A percentile compares a stretch with the other conserved stretches of the same genome.
phyloP scores from a whole-genome alignment of 805 yeast species.

The Jamesozyma rosinii region DNA sequence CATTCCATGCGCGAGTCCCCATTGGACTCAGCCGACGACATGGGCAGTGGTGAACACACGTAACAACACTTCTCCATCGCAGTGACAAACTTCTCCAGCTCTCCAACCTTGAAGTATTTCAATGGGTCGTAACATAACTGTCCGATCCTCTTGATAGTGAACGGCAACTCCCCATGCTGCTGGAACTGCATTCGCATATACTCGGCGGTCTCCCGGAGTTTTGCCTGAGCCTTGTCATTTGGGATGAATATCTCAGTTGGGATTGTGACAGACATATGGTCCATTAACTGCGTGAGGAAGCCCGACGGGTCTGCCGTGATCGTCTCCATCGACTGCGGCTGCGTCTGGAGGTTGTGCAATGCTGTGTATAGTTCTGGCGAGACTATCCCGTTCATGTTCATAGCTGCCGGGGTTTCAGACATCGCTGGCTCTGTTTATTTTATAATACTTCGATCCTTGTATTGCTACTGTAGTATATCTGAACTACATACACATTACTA shows the following conservation, averaged over 20 bases:
- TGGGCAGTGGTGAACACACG: slow-evolving; percentile 14
- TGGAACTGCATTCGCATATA: neutral
- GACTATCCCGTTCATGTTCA: slow-evolving; percentile 22
- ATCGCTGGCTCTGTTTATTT: neutral
- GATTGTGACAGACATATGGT: slow-evolving; percentile 4
- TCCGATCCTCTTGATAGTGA: slow-evolving; percentile 40
- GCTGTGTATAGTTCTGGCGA: slow-evolving; percentile 12
- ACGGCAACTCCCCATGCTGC: slow-evolving; percentile 31
- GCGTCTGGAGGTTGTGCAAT: neutral
- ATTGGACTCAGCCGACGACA: neutral
- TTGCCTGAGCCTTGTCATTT: neutral
- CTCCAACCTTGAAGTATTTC: slow-evolving; percentile 30
- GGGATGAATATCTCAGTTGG: slow-evolving; percentile 4
- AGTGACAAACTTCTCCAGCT: slow-evolving; percentile 36
- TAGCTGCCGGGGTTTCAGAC: neutral
- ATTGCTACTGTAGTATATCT: too few relatives aligned
- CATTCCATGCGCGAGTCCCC: neutral
- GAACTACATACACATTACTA: too few relatives aligned
- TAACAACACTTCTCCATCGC: slow-evolving; percentile 32
- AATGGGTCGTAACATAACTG: slow-evolving; percentile 41
- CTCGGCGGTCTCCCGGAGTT: neutral
- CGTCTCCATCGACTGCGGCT: neutral
- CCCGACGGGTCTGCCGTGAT: neutral
- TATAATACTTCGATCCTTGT: neutral
- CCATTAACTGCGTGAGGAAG: neutral